Evolutionary conservation across 768 basidiomycete genomes (phyloP).

Genomic region (Suillus hirtellus): DNA sequence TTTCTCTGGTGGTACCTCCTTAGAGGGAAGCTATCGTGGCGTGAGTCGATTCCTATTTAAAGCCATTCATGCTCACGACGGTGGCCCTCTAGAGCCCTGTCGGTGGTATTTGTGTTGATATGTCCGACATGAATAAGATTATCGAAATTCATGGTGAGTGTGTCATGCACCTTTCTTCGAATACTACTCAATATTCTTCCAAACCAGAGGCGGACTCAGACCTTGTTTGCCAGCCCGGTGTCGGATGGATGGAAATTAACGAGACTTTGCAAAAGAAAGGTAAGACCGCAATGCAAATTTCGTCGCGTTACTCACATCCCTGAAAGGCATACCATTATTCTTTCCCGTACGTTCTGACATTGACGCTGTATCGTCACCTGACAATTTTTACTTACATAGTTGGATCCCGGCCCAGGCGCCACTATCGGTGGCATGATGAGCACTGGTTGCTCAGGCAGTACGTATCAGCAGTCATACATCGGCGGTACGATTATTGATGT

Average conservation of each 20-base stretch:
- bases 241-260: conserved; percentile 72
- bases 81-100: conserved; percentile 17
- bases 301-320: neutral
- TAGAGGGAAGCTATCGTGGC: conserved; percentile 76
- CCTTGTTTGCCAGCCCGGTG: conserved; percentile 72
- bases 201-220: conserved; percentile 65
- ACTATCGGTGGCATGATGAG: conserved; percentile 87
- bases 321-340: conserved; percentile 72
- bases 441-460: conserved; percentile 85
- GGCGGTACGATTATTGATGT: neutral
- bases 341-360: conserved; percentile 58
- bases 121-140: conserved; percentile 79
- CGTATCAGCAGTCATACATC: conserved; percentile 20
- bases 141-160: conserved; percentile 66
- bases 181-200: neutral
- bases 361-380: neutral
- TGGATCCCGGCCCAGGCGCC: conserved; percentile 77
- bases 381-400: conserved; percentile 36
- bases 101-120: conserved; percentile 79
- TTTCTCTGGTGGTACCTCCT: conserved; percentile 78
- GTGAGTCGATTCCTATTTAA: conserved; percentile 39
- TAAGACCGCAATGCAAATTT: conserved; percentile 13
- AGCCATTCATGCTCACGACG: neutral
- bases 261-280: conserved; percentile 64
- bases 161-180: neutral